Base-by-base conservation (phyloP, 257 asterid species). In the Osmanthus fragrans region DNA sequence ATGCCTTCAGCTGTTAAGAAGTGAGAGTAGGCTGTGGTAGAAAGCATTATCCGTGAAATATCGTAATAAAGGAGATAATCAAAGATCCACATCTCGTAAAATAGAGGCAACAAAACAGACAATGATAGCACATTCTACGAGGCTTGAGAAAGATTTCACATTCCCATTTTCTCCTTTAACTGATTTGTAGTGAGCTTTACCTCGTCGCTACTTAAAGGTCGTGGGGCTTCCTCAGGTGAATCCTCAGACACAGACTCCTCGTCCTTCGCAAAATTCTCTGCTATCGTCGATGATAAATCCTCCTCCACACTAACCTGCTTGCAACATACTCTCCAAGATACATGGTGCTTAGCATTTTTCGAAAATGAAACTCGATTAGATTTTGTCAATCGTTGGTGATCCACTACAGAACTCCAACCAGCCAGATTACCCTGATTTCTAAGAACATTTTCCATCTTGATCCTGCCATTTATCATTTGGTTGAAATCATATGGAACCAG, bases 1-100 rank as follows among this genome's bases (percentile, higher is more conserved):
- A 82, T 51, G 87, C 85, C 78, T 84, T 91, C 79, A 95, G 81
- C 99, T 95, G 91, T 77, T 73, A 66, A 79, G 36, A 69, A 75
- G 79, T 63, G 68, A 45, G 33, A 77, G 67, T 30, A 34, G 42
- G 80, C 29, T 68, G 63, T 33, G 51, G 4, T 15, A 49, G 12
- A 67, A 82, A 40, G 70, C 21, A 56, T 9, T 36, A 45, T 21
- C 78, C 76, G 30, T 40, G 30, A 58, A 45, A 37, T 71, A 16
- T 33, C 54, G 23, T 18, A 70, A 73, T 42, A 54, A 71, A 23
- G 18, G 34, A 69, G 29, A 37, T 49, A 39, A 7, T 12, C 36
- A 63, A 34, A 63, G 0, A 63, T 63, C 6, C 2, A 63, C 6
- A 63, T 16, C 29, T 10, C 23, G 60, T 0, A 33, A 18, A 21